Evolutionary conservation across 2,329 filamentous ascomycete species (phyloP), one percentile per base, ranked within the genome.

Genomic region (Septoria linicola): DNA sequence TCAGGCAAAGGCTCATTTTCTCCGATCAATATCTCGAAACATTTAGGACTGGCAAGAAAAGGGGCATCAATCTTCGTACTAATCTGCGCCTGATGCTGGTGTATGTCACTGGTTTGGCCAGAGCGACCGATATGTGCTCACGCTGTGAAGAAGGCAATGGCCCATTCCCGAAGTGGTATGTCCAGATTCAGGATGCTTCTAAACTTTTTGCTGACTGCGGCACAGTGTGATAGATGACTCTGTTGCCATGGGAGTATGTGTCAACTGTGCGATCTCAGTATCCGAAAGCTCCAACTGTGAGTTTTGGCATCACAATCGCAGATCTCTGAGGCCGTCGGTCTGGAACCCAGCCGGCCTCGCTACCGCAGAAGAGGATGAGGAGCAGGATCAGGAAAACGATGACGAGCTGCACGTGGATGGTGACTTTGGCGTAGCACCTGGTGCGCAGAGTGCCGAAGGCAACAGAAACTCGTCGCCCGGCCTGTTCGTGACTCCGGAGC

Each of bases 291-390:
- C 41, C 3, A 11, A 6, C 2, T 43, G 41, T 16, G n/a, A 43
- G 17, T 43, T 23, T 17, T 43, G 41, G 41, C 41, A 43, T 8
- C 43, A 47, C 43, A 30, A 47, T 39, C 19, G 32, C 19, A 11
- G 32, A 16, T 19, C 31, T 11, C 10, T 21, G 8, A 17, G 32
- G 16, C 34, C 44, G 21, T 30, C 20, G 10, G 17, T 47, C n/a
- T 30, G 44, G 44, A 30, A 40, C 8, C 35, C 44, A 8, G 44
- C 17, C 5, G 23, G 20, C 19, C n/a, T 37, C n/a, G 19, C 32
- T 3, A 21, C 17, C 10, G 13, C 10, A 39, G 13, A 11, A 17
- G 23, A 20, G 17, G 23, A 25, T 8, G 40, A 2, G 11, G 16
- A 6, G 5, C 4, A n/a, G 5, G 32, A 5, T 35, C 5, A 35